A percentile compares a stretch with the other conserved stretches of the same genome.
Evolutionary conservation across 2,329 filamentous ascomycete species (phyloP).

Genomic region (Penicillium sp.): DNA sequence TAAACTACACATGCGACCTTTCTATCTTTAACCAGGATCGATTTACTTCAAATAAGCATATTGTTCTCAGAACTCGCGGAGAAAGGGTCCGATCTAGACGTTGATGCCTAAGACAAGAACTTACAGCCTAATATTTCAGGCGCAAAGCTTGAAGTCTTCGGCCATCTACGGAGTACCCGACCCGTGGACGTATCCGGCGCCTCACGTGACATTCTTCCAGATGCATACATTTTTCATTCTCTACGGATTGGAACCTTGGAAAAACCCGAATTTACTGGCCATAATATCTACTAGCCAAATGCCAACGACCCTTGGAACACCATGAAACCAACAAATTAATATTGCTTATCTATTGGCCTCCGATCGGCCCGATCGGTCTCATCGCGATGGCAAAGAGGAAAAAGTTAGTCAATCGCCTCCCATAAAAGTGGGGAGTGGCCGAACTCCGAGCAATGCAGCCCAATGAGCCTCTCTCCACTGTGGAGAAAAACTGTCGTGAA

Average conservation of each 20-base stretch:
- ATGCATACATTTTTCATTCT: neutral
- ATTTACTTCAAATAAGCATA: no score
- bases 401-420: conserved; percentile 16
- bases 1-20: no score
- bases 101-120: neutral
- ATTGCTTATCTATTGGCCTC: neutral
- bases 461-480: conserved; percentile 18
- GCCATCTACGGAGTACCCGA: neutral
- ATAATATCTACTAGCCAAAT: neutral
- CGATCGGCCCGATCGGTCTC: neutral
- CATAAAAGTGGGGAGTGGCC: conserved; percentile 12
- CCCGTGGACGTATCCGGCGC: neutral
- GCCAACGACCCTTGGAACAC: neutral
- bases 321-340: neutral
- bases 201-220: neutral
- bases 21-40: no score
- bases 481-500: conserved; percentile 13
- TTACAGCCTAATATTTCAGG: neutral
- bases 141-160: neutral
- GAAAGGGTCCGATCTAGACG: neutral
- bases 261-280: neutral
- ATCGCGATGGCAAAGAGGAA: conserved; percentile 6
- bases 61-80: neutral
- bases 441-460: neutral
- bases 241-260: neutral